Conservation (phyloP, 139 green algal species). For the Choricystis sp. region DNA sequence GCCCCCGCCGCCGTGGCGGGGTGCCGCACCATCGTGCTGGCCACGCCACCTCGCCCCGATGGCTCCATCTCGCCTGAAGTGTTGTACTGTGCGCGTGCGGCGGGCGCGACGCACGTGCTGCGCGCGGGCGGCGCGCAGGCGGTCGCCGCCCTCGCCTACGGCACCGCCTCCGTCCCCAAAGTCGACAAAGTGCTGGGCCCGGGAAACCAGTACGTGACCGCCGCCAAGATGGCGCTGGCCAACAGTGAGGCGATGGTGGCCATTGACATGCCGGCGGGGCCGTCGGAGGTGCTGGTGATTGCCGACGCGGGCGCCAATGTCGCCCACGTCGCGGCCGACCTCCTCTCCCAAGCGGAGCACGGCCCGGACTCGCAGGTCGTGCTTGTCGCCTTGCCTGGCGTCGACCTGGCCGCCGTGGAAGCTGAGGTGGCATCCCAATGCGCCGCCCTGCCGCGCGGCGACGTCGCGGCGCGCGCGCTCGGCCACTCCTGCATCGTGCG, state of each 20-base stretch:
- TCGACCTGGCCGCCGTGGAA: constrained; percentile 62
- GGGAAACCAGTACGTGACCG: constrained; percentile 85
- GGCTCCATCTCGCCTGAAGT: constrained; percentile 63
- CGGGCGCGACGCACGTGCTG: constrained; percentile 89
- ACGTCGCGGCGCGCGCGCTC: constrained; percentile 71
- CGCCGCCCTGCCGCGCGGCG: constrained; percentile 62
- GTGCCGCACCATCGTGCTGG: constrained; percentile 85
- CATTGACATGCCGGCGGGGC: constrained; percentile 94
- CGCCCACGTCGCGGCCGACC: constrained; percentile 76
- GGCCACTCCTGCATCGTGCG: constrained; percentile 65
- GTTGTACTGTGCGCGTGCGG: constrained; percentile 88
- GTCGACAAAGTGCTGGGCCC: constrained; percentile 79
- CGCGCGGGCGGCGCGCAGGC: constrained; percentile 87
- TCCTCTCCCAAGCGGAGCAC: constrained; percentile 96
- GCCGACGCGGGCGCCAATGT: constrained; percentile 63
- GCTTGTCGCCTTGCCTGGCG: constrained; percentile 73
- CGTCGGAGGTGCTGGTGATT: constrained; percentile 82
- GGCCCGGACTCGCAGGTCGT: constrained; percentile 83
- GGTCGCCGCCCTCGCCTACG: constrained; percentile 91
- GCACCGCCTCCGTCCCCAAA: constrained; percentile 84
- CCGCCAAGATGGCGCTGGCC: constrained; percentile 84
- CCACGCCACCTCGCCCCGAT: constrained; percentile 76
- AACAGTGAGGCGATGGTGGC: constrained; percentile 88
- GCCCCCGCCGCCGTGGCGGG: constrained; percentile 76
- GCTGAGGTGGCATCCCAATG: constrained; percentile 66